These are phyloP conservation scores for Beta macrorhiza DNA, from an alignment of 179 eudicot species.

Conservation along the genomic window DNA sequence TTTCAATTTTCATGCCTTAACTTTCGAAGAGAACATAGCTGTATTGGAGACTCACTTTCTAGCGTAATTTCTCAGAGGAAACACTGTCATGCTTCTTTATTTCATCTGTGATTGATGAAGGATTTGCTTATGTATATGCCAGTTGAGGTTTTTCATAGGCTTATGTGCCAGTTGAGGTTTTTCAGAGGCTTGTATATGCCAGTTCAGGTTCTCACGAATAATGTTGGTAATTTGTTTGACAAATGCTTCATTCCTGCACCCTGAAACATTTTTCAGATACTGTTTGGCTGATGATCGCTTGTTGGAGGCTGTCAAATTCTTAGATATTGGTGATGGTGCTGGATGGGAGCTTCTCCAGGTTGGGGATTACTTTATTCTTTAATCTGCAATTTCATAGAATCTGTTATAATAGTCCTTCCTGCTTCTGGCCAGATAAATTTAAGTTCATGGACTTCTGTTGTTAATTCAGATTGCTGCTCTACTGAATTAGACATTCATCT, in stretches of 20 bases:
- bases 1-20: not conserved
- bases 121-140: too few relatives aligned
- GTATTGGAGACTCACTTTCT: not conserved
- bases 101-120: not conserved
- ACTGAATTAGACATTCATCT: not conserved
- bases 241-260: not conserved
- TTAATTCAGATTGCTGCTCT: not conserved
- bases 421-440: not conserved
- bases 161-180: too few relatives aligned
- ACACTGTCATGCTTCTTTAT: not conserved
- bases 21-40: not conserved
- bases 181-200: not conserved
- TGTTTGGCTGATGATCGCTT: constrained; percentile 90
- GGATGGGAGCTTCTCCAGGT: constrained; percentile 99
- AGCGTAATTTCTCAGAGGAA: not conserved
- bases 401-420: not conserved
- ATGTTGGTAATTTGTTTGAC: too few relatives aligned
- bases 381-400: not conserved
- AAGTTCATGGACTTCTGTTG: not conserved
- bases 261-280: constrained; percentile 45
- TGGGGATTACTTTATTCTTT: not conserved
- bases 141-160: not conserved
- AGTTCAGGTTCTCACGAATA: too few relatives aligned
- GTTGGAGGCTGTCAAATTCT: constrained; percentile 81
- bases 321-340: constrained; percentile 85